Evolutionary conservation across 2,329 filamentous ascomycete species (phyloP).

Genomic region (Penicillium sp.): DNA sequence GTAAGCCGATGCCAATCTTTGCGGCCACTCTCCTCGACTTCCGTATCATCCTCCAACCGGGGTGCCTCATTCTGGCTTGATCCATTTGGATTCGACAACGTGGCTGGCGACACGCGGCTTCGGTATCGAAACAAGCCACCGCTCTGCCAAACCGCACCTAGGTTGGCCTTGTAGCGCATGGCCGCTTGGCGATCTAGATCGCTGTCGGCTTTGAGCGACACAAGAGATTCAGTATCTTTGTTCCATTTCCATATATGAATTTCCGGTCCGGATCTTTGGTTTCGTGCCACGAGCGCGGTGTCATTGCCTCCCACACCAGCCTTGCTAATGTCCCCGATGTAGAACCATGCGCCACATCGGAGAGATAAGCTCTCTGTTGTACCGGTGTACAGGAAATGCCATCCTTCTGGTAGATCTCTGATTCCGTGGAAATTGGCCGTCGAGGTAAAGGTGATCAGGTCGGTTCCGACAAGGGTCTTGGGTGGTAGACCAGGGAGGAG

Average conservation of each 20-base stretch:
- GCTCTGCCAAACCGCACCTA: slow-evolving; percentile 56
- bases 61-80: slow-evolving; percentile 1
- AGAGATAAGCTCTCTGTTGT: slow-evolving; percentile 58
- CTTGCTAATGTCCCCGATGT: slow-evolving; percentile 43
- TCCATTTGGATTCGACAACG: slow-evolving; percentile 43
- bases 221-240: slow-evolving; percentile 34
- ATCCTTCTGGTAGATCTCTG: slow-evolving; percentile 56
- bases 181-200: slow-evolving; percentile 47
- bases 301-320: slow-evolving; percentile 12
- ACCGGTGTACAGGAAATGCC: slow-evolving; percentile 62
- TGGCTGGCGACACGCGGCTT: slow-evolving; percentile 39
- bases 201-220: slow-evolving; percentile 28
- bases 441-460: slow-evolving; percentile 61
- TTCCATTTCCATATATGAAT: slow-evolving; percentile 58
- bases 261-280: slow-evolving; percentile 35
- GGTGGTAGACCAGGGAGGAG: slow-evolving; percentile 46
- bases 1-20: slow-evolving; percentile 56
- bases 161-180: slow-evolving; percentile 55
- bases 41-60: slow-evolving; percentile 24
- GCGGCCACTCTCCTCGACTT: slow-evolving; percentile 41
- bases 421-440: slow-evolving; percentile 61
- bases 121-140: slow-evolving; percentile 45
- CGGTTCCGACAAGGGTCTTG: slow-evolving; percentile 51
- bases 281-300: slow-evolving; percentile 12
- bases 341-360: slow-evolving; percentile 62